Conservation (phyloP, 2,329 filamentous ascomycete genomes). For the Alternaria atra region DNA sequence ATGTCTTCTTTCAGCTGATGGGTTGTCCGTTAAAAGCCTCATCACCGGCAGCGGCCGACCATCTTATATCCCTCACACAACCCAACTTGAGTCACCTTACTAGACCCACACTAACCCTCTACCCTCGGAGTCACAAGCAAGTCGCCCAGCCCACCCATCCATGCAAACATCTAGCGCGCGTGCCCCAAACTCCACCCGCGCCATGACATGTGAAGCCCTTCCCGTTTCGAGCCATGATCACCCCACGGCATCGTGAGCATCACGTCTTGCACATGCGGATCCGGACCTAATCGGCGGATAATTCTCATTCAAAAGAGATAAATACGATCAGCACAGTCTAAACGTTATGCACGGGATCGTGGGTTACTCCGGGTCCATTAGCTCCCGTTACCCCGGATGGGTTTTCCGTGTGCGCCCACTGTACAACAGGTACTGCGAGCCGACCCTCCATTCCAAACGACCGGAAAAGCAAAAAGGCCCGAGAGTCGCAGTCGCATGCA, state of each 20-base stretch:
- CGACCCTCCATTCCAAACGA: conserved; percentile 5
- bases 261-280: conserved; percentile 15
- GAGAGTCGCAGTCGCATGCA: background rate
- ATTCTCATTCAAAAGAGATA: conserved; percentile 12
- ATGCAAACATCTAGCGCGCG: conserved; percentile 1
- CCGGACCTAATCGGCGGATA: conserved; percentile 15
- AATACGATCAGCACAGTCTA: background rate
- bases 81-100: background rate
- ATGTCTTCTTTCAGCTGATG: background rate
- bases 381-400: conserved; percentile 17
- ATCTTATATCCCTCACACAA: conserved; percentile 9
- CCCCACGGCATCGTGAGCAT: conserved; percentile 21
- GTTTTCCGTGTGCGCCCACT: conserved; percentile 12
- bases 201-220: conserved; percentile 8
- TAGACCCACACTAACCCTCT: conserved; percentile 15
- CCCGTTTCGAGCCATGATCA: conserved; percentile 22
- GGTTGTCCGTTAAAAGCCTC: background rate
- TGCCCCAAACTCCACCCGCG: conserved; percentile 1
- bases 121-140: conserved; percentile 19
- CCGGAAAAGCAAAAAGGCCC: conserved; percentile 6
- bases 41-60: background rate
- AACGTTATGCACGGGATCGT: background rate
- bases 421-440: conserved; percentile 1
- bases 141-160: background rate
- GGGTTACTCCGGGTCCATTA: conserved; percentile 1